phyloP scores from a whole-genome alignment of 2,329 filamentous ascomycete species.

The Aspergillus flavus region DNA sequence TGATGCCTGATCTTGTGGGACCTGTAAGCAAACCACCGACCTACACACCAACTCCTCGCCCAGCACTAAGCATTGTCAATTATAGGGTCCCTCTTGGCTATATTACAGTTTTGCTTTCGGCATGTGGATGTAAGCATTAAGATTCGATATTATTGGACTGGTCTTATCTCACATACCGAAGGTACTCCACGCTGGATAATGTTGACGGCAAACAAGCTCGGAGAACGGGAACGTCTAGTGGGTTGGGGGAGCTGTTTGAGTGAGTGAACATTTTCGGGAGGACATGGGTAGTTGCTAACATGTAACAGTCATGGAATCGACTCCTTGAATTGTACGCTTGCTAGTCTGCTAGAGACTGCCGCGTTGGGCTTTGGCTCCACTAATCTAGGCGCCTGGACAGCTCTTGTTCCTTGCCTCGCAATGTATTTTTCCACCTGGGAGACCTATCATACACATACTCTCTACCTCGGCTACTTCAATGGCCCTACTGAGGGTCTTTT shows the following conservation, averaged over 20 bases:
- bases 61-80: conserved; percentile 16
- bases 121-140: conserved; percentile 77
- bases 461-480: conserved; percentile 96
- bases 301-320: conserved; percentile 81
- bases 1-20: conserved; percentile 86
- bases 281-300: conserved; percentile 25
- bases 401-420: conserved; percentile 84
- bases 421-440: conserved; percentile 99
- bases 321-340: conserved; percentile 94
- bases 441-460: conserved; percentile 96
- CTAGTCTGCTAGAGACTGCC: conserved; percentile 84
- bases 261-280: conserved; percentile 40
- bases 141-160: not conserved
- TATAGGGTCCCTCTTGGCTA: conserved; percentile 81
- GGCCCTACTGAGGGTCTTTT: conserved; percentile 94
- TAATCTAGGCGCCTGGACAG: conserved; percentile 85
- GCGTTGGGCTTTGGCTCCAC: conserved; percentile 90
- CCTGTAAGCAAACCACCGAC: conserved; percentile 62
- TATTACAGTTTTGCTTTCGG: conserved; percentile 96
- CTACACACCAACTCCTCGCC: not conserved
- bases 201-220: conserved; percentile 97
- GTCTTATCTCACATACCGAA: conserved; percentile 30
- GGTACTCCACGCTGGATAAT: conserved; percentile 97
- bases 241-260: conserved; percentile 94
- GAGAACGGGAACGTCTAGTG: conserved; percentile 90